Evolutionary conservation across 2,329 filamentous ascomycete genomes (phyloP).

Genomic region (Ambrosiella xylebori): DNA sequence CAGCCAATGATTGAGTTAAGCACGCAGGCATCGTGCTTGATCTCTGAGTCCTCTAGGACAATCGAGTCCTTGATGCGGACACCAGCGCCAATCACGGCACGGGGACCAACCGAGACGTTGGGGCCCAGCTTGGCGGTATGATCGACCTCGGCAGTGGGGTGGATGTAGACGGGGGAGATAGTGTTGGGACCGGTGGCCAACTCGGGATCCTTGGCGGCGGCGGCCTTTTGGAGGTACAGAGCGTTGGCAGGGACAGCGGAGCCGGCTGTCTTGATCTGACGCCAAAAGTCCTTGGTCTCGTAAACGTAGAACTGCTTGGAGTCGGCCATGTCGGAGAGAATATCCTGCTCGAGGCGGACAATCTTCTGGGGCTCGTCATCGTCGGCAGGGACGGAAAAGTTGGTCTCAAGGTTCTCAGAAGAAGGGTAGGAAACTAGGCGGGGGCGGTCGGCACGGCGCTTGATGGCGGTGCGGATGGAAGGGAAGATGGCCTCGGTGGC

Average conservation of each 20-base stretch:
- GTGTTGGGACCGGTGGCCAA: slow-evolving; percentile 75
- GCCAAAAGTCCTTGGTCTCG: slow-evolving; percentile 99
- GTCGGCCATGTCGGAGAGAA: slow-evolving; percentile 85
- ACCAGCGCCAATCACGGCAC: slow-evolving; percentile 67
- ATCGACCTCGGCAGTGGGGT: slow-evolving; percentile 77
- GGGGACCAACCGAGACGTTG: slow-evolving; percentile 91
- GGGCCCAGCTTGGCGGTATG: slow-evolving; percentile 92
- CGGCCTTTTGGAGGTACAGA: slow-evolving; percentile 84
- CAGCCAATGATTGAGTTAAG: slow-evolving; percentile 94
- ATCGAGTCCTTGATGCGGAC: slow-evolving; percentile 91
- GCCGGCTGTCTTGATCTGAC: slow-evolving; percentile 97
- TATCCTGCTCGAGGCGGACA: slow-evolving; percentile 91
- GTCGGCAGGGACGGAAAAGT: slow-evolving; percentile 38
- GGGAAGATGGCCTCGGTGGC: slow-evolving; percentile 92
- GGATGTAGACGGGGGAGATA: slow-evolving; percentile 84
- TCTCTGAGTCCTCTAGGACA: slow-evolving; percentile 83
- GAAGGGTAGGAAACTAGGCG: slow-evolving; percentile 90
- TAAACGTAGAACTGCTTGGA: slow-evolving; percentile 97
- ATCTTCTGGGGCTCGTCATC: slow-evolving; percentile 69
- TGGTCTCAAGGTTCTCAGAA: slow-evolving; percentile 73
- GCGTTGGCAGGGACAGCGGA: slow-evolving; percentile 94
- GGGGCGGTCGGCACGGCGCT: slow-evolving; percentile 80
- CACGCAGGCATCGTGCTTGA: slow-evolving; percentile 92
- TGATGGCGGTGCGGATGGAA: slow-evolving; percentile 83
- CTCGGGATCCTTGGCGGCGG: slow-evolving; percentile 48